Evolutionary conservation across 768 basidiomycete genomes (phyloP), one percentile per base, ranked within the genome.

Genomic region (Hygrophoropsis aurantiaca): DNA sequence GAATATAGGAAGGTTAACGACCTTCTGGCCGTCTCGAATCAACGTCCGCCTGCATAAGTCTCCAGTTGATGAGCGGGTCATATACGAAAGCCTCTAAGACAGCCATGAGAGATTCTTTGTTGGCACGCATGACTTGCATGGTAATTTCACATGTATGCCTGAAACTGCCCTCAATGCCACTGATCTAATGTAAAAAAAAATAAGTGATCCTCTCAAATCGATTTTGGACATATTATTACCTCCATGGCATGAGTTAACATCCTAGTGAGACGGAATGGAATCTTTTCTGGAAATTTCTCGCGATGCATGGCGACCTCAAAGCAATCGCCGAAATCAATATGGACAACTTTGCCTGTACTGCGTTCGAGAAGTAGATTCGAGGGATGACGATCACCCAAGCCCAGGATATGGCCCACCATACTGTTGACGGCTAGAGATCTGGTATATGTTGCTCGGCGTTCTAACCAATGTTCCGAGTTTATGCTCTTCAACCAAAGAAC

Each of bases 211-310:
- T 38, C 16, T 9, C 20, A 6, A 19, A 46, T 34, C 36, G 13
- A 44, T 20, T n/a, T 49, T 25, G 36, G n/a, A 21, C 5, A 56
- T n/a, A 9, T 15, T 59, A 78, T 55, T 55, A 91, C 94, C 80
- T 99, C 97, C 97, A 99, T 99, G 11, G 97, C 97, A 63, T 97
- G 91, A 10, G 93, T 95, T 43, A 99, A 79, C 97, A 99, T 99
- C 56, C 97, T 78, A 9, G 97, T 99, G 52, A 99, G 76, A 32
- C 97, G 83, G 85, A 99, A 99, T 0, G 97, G 97, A 44, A 99
- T 92, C 66, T 88, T 94, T 71, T 99, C 97, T 0, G 97, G 97
- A 76, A 94, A 98, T 70, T 99, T 99, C 67, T 97, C 94, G 59
- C 94, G 87, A 57, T 90, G 88, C 89, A 95, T 95, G 16, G 94